These are phyloP conservation scores for Colletotrichum limetticola DNA, from an alignment of 2,329 filamentous ascomycete species.

Conservation along the genomic window DNA sequence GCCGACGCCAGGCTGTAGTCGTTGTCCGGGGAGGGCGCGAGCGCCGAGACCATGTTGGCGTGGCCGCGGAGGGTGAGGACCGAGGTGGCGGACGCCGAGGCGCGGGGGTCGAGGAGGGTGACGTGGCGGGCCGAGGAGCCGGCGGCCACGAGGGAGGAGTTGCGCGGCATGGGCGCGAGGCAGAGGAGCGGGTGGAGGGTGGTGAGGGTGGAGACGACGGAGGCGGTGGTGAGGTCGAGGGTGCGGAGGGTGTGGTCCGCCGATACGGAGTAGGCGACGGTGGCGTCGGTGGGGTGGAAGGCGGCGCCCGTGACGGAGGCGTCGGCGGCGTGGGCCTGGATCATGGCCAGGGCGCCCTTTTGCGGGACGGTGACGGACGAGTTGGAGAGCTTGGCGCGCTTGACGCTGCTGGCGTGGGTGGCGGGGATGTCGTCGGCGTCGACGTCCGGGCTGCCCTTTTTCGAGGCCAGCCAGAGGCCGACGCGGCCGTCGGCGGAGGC, in stretches of 20 bases:
- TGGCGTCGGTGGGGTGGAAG: conserved; percentile 87
- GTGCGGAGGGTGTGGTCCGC: conserved; percentile 93
- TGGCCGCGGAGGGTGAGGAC: conserved; percentile 95
- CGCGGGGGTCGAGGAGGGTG: conserved; percentile 91
- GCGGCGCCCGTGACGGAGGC: conserved; percentile 82
- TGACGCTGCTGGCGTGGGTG: conserved; percentile 66
- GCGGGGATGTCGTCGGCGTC: conserved; percentile 76
- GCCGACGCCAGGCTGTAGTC: conserved; percentile 87
- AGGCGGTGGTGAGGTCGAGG: conserved; percentile 86
- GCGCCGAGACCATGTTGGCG: conserved; percentile 71
- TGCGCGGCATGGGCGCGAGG: conserved; percentile 77
- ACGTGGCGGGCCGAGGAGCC: conserved; percentile 90
- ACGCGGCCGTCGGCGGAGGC: conserved; percentile 85
- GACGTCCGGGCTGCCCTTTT: conserved; percentile 79
- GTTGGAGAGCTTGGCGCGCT: conserved; percentile 76
- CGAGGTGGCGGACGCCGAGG: conserved; percentile 77
- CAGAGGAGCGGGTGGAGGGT: conserved; percentile 87
- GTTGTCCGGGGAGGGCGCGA: conserved; percentile 66
- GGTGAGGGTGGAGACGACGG: conserved; percentile 82
- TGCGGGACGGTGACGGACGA: conserved; percentile 65
- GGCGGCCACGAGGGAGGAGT: conserved; percentile 69
- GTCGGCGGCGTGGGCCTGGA: conserved; percentile 76
- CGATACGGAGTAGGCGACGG: conserved; percentile 90
- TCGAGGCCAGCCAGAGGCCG: conserved; percentile 89
- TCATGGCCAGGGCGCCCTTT: conserved; percentile 80